Evolutionary conservation across 495 filamentous ascomycete species (phyloP), one percentile per base, ranked within the genome.

Genomic region (Penicillium desertorum): DNA sequence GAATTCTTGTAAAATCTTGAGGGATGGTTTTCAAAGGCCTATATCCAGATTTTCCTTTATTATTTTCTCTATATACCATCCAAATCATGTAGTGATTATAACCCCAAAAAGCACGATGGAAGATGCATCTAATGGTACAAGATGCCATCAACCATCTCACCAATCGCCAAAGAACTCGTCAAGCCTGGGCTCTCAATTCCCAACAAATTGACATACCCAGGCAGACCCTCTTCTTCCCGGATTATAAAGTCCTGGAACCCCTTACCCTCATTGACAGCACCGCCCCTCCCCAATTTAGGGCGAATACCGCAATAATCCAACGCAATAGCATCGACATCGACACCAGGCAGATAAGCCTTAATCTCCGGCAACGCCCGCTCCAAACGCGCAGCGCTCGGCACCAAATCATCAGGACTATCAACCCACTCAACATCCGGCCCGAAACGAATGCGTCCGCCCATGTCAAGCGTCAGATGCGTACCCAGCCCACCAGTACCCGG

Each of bases 371-470:
- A 63, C 0, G 93, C 91, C 51, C 82, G 76, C n/a, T 69, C 59
- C 50, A 96, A 72, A 3, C 88, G 75, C n/a, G 75, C 73, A 41
- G 75, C 71, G n/a, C 72, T 80, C 9, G 81, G 79, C 30, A 70
- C 72, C 37, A 84, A 72, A 60, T 88, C 84, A 25, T 62, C 71
- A 0, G 87, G 81, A 37, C 83, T 80, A 42, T 83, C 77, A 1
- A 95, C 85, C 94, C 95, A 98, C 70, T 98, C 92, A 12, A 97
- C 90, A 64, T 98, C 94, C 0, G 94, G 94, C 0, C 94, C 94
- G 67, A 98, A 98, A 36, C 92, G 87, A 27, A 98, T 81, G 1
- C 89, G 82, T 0, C 92, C 93, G 0, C 81, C 83, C 76, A 98
- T 79, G 66, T 98, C 94, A 19, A 98, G 80, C 1, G 94, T 98